Evolutionary conservation across 2,329 filamentous ascomycete genomes (phyloP), one percentile per base, ranked within the genome.

Genomic region (Calonectria crousiana): DNA sequence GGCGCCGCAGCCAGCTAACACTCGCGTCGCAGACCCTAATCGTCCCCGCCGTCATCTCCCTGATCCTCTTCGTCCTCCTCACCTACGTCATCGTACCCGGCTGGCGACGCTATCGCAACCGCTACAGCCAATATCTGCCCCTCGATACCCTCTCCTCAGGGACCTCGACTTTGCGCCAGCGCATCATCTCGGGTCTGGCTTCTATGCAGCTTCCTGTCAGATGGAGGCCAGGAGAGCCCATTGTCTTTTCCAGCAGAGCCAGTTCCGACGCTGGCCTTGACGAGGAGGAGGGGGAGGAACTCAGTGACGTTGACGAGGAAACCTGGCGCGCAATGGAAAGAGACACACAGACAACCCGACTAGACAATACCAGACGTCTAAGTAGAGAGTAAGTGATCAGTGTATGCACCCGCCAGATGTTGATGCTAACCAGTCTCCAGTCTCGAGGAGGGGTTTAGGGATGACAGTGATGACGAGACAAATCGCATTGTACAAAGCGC

Each of bases 101-200:
- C 74, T 94, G 93, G 90, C 92, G 91, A 62, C 90, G 89, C 71
- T 94, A 95, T 84, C 92, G 91, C 76, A 89, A 89, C 78, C 91
- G 93, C 74, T 95, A 95, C 83, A 90, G 91, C 81, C 92, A 94
- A 74, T 95, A 95, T 81, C 90, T 95, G 2, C 93, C 93, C 0
- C 85, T 95, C 76, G 90, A 93, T 75, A 87, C 88, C 38, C 90
- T 94, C 74, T 90, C 90, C 28, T 89, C 87, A 66, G 89, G 89
- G 66, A 92, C 90, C 8, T 85, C 86, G 10, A 86, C 91, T 75
- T 78, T 92, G 30, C 88, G 91, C 34, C 85, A 89, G 62, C 87
- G 90, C 74, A 79, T 91, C 74, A 76, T 80, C n/a, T 74, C 77
- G 47, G 81, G 81, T 38, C 77, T 85, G 52, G 71, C 83, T 49